Conservation (phyloP, 1,139 yeast species). For the Saccharomyces hybrid region DNA sequence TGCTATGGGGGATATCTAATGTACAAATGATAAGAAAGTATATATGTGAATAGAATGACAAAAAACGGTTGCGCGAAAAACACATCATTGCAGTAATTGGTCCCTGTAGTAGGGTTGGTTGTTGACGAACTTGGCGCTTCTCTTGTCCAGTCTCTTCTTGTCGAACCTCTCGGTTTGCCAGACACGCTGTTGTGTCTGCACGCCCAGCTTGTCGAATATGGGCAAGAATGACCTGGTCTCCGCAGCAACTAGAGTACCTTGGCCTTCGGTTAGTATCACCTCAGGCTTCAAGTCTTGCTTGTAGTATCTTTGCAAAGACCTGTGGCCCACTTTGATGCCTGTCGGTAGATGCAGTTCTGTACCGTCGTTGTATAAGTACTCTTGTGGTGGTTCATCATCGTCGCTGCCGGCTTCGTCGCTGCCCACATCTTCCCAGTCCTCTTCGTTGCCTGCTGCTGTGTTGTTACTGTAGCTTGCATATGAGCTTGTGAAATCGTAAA, state of each 20-base stretch:
- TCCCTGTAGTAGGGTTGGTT: constrained; percentile 90
- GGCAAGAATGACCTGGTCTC: constrained; percentile 69
- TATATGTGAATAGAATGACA: neutral
- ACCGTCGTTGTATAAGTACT: constrained; percentile 53
- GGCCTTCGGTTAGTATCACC: constrained; percentile 70
- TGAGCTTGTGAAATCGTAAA: constrained; percentile 72
- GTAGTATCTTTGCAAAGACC: constrained; percentile 79
- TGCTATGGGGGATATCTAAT: neutral
- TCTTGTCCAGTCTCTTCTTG: constrained; percentile 64
- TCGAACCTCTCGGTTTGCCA: constrained; percentile 69
- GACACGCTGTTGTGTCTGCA: constrained; percentile 59
- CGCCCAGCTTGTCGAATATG: constrained; percentile 45
- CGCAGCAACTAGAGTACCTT: constrained; percentile 89
- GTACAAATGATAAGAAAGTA: neutral
- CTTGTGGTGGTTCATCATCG: constrained; percentile 38
- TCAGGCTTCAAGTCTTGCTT: constrained; percentile 78
- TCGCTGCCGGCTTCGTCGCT: constrained; percentile 36
- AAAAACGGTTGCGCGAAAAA: neutral
- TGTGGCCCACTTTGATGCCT: constrained; percentile 83
- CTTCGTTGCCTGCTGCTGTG: constrained; percentile 33
- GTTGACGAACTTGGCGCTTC: constrained; percentile 74
- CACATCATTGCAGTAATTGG: constrained; percentile 62
- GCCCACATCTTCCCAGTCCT: constrained; percentile 34
- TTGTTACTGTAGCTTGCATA: constrained; percentile 40
- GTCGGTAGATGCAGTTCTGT: constrained; percentile 77